A percentile compares a stretch with the other conserved stretches of the same genome.
phyloP scores from a whole-genome alignment of 2,329 filamentous ascomycete genomes.

The Neopestalotiopsis sp. region DNA sequence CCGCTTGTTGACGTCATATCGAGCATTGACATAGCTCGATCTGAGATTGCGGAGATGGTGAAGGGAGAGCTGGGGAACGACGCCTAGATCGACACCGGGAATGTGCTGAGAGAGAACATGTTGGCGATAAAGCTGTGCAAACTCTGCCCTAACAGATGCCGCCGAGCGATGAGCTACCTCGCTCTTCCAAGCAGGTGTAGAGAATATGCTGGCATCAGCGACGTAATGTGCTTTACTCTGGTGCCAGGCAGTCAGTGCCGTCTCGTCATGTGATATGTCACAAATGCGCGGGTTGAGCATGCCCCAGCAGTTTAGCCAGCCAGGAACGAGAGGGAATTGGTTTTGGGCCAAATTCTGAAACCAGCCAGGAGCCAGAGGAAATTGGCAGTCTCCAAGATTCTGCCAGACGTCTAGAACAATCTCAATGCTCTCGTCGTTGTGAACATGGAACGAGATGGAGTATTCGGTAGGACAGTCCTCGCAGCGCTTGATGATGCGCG shows the following conservation, averaged over 20 bases:
- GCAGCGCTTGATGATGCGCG: constrained; percentile 19
- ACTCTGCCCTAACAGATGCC: not conserved
- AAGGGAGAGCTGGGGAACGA: constrained; percentile 3
- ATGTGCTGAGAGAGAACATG: no score
- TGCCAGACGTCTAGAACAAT: constrained; percentile 22
- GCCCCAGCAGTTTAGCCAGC: constrained; percentile 23
- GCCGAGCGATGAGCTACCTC: constrained; percentile 17
- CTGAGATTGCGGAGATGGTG: constrained; percentile 7
- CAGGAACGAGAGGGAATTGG: constrained; percentile 13
- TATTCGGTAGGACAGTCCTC: constrained; percentile 22
- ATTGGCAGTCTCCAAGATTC: constrained; percentile 18
- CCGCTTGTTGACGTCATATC: not conserved
- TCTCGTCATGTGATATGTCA: not conserved
- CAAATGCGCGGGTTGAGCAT: constrained; percentile 18
- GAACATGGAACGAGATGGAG: constrained; percentile 19
- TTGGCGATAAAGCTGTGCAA: constrained; percentile 2
- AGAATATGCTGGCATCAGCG: constrained; percentile 17
- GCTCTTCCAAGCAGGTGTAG: constrained; percentile 13
- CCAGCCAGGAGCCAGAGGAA: not conserved
- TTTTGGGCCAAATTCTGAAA: constrained; percentile 18
- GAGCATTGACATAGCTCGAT: constrained; percentile 2
- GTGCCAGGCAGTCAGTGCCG: constrained; percentile 5
- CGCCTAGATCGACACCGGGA: not conserved
- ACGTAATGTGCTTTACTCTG: constrained; percentile 14
- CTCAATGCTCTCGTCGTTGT: constrained; percentile 19